A percentile compares a stretch with the other conserved stretches of the same genome.
These are phyloP conservation scores for Trichoderma simmonsii DNA, from an alignment of 2,329 filamentous ascomycete genomes.

Conservation along the genomic window DNA sequence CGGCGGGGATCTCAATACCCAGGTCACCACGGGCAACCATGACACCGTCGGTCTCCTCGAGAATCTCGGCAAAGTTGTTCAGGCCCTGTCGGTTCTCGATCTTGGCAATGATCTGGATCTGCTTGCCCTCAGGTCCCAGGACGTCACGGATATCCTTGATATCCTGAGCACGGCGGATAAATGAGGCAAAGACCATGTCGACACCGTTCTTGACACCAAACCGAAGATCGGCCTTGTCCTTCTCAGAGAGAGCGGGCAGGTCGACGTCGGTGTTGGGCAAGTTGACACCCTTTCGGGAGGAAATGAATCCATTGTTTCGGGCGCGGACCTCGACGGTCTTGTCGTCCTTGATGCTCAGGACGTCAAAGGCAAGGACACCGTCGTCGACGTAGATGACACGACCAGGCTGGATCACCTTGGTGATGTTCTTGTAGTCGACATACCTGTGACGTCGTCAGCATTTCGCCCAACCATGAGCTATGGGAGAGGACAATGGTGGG, in stretches of 20 bases:
- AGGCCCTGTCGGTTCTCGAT: conserved; percentile 99
- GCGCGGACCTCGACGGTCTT: conserved; percentile 83
- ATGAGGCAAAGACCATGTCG: conserved; percentile 98
- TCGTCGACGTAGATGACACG: conserved; percentile 98
- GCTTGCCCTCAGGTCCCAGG: conserved; percentile 84
- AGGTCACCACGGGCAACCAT: conserved; percentile 97
- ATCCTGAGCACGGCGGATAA: conserved; percentile 92
- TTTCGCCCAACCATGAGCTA: neutral
- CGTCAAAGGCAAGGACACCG: conserved; percentile 94
- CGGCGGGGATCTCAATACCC: conserved; percentile 97
- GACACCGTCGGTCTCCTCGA: conserved; percentile 94
- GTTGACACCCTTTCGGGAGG: conserved; percentile 98
- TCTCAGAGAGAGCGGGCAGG: conserved; percentile 93
- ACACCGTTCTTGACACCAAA: conserved; percentile 99
- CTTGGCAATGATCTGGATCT: conserved; percentile 99
- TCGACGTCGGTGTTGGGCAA: conserved; percentile 98
- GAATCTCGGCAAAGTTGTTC: conserved; percentile 98
- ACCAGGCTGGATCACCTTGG: conserved; percentile 89
- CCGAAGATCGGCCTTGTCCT: conserved; percentile 89
- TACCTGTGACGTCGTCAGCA: conserved; percentile 56
- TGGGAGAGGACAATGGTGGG: neutral
- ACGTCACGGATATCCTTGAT: conserved; percentile 90
- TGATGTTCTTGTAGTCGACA: conserved; percentile 99
- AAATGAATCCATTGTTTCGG: conserved; percentile 98
- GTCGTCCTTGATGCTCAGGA: conserved; percentile 81